A percentile compares a stretch with the other conserved stretches of the same genome.
phyloP scores from a whole-genome alignment of 2,329 filamentous ascomycete species.

The Lasiodiplodia citricola region DNA sequence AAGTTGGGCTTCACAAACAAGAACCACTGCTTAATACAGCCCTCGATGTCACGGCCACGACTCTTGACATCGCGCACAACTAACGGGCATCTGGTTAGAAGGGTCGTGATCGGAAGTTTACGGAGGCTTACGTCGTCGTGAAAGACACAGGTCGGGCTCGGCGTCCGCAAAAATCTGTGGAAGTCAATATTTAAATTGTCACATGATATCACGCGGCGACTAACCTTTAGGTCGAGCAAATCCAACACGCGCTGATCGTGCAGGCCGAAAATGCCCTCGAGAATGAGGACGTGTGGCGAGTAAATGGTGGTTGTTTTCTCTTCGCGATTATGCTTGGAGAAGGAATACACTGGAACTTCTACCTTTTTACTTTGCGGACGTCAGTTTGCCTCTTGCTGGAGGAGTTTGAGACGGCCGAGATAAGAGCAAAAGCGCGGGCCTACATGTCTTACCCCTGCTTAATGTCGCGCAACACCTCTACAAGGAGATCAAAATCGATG shows the following conservation, averaged over 20 bases:
- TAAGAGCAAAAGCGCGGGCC: neutral
- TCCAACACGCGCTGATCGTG: slow-evolving; percentile 86
- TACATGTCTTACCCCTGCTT: slow-evolving; percentile 79
- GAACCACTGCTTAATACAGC: slow-evolving; percentile 99
- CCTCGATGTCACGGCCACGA: slow-evolving; percentile 88
- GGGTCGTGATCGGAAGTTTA: neutral
- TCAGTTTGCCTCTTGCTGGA: slow-evolving; percentile 29
- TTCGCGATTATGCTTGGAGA: slow-evolving; percentile 84
- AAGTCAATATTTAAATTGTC: neutral
- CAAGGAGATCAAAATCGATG: slow-evolving; percentile 89
- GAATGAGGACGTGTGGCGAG: slow-evolving; percentile 91
- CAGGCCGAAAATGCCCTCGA: slow-evolving; percentile 95
- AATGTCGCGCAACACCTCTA: slow-evolving; percentile 78
- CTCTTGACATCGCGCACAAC: slow-evolving; percentile 88
- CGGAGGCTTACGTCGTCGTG: slow-evolving; percentile 71
- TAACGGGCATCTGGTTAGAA: slow-evolving; percentile 42
- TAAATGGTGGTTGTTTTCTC: slow-evolving; percentile 86
- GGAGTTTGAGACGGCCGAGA: neutral
- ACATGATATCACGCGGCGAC: slow-evolving; percentile 18
- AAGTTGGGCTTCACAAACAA: slow-evolving; percentile 96
- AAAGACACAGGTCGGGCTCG: slow-evolving; percentile 91
- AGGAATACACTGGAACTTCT: slow-evolving; percentile 94
- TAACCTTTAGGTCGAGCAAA: slow-evolving; percentile 85
- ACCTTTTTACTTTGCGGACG: slow-evolving; percentile 70
- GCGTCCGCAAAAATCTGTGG: slow-evolving; percentile 89